These are phyloP conservation scores for Rhamnella rubrinervis DNA, from an alignment of 331 rosid species.

Conservation along the genomic window DNA sequence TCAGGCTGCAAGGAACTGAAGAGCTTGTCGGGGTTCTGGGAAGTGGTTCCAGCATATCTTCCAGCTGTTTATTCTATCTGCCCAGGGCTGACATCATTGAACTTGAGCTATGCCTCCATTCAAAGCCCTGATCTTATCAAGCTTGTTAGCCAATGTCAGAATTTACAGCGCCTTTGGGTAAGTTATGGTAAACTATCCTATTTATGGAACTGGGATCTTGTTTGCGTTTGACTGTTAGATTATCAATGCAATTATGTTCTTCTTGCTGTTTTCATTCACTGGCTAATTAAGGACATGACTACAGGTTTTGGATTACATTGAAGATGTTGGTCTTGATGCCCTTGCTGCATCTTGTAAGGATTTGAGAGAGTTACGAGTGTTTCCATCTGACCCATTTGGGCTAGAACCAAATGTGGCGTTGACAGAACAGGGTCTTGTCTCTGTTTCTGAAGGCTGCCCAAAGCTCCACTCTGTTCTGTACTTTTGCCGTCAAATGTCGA, in stretches of 20 bases:
- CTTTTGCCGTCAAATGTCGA: slow-evolving; percentile 90
- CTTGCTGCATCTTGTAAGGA: slow-evolving; percentile 82
- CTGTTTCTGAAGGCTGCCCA: slow-evolving; percentile 89
- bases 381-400: slow-evolving; percentile 82
- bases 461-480: slow-evolving; percentile 84
- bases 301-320: slow-evolving; percentile 89
- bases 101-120: slow-evolving; percentile 67
- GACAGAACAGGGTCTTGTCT: slow-evolving; percentile 82
- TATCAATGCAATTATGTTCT: slow-evolving; percentile 1
- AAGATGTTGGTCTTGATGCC: slow-evolving; percentile 72
- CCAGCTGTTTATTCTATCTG: slow-evolving; percentile 66
- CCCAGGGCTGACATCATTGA: slow-evolving; percentile 63
- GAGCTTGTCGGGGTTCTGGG: slow-evolving; percentile 89
- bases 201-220: background rate
- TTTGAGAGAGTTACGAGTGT: slow-evolving; percentile 78
- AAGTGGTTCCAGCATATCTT: slow-evolving; percentile 65
- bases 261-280: slow-evolving; percentile 13
- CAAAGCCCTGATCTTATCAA: slow-evolving; percentile 68
- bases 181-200: slow-evolving; percentile 4
- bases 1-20: slow-evolving; percentile 66
- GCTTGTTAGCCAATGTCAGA: slow-evolving; percentile 70
- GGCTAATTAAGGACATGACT: slow-evolving; percentile 33
- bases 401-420: slow-evolving; percentile 63
- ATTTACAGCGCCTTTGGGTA: slow-evolving; percentile 81
- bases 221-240: slow-evolving; percentile 6